These are phyloP conservation scores for Mollisiaceae sp. DNA, from an alignment of 2,329 filamentous ascomycete species.

Conservation along the genomic window DNA sequence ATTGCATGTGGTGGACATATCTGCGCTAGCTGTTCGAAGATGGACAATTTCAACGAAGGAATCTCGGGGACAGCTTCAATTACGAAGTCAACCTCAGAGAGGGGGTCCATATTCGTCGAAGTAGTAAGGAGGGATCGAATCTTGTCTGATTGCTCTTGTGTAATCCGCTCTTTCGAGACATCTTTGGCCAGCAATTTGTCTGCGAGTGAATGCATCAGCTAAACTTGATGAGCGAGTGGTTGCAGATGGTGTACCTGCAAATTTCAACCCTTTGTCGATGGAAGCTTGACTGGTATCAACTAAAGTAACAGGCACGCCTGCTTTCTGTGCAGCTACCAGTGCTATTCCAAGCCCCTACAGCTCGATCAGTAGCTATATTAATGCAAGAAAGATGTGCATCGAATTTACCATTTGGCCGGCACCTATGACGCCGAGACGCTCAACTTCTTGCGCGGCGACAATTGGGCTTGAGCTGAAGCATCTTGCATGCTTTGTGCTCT, in stretches of 20 bases:
- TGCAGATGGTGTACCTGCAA: constrained; percentile 69
- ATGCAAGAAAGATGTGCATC: background rate
- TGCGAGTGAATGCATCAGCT: constrained; percentile 42
- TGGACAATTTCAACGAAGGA: constrained; percentile 81
- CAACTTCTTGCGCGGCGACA: constrained; percentile 72
- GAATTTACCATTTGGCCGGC: constrained; percentile 87
- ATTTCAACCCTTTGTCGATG: constrained; percentile 85
- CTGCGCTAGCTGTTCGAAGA: constrained; percentile 82
- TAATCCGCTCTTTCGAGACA: constrained; percentile 84
- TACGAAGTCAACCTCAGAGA: constrained; percentile 89
- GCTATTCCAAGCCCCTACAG: constrained; percentile 90
- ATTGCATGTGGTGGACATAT: constrained; percentile 86
- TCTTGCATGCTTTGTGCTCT: constrained; percentile 44
- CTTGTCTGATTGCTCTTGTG: constrained; percentile 78
- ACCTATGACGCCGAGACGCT: constrained; percentile 87
- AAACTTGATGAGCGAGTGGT: background rate
- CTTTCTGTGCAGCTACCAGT: constrained; percentile 86
- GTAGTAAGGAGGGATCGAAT: constrained; percentile 72
- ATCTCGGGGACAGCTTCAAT: constrained; percentile 98
- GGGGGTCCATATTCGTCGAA: constrained; percentile 75
- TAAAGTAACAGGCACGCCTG: constrained; percentile 81
- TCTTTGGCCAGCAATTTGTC: constrained; percentile 95
- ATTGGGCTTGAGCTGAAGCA: constrained; percentile 73
- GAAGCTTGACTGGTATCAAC: constrained; percentile 85
- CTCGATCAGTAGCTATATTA: constrained; percentile 19